Evolutionary conservation across 1,284 basidiomycete genomes (phyloP).

Genomic region (Phenoliferia sp.): DNA sequence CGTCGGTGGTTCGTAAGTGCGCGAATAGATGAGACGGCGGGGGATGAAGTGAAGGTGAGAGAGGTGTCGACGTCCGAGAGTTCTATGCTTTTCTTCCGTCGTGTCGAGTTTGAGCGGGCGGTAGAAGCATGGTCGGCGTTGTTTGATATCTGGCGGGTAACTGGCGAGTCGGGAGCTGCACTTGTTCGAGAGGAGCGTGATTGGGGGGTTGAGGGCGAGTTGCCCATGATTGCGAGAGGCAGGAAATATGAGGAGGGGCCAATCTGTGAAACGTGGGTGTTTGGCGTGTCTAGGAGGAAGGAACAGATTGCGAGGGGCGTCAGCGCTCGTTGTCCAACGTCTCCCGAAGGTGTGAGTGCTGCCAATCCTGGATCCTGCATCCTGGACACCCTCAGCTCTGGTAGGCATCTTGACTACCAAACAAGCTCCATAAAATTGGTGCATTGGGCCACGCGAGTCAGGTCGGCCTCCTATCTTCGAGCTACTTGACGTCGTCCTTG

Average conservation of each 20-base stretch:
- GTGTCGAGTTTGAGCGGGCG: not conserved
- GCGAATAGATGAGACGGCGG: not conserved
- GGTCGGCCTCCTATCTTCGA: no score
- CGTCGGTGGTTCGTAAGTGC: slow-evolving; percentile 3
- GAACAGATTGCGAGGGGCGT: not conserved
- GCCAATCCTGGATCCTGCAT: no score
- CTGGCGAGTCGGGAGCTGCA: not conserved
- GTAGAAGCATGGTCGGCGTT: not conserved
- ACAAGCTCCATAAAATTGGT: no score
- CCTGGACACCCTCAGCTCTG: no score
- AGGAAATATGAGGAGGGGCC: not conserved
- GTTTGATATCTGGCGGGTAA: not conserved
- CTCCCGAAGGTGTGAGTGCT: no score
- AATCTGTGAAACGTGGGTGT: not conserved
- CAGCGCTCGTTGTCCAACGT: not conserved
- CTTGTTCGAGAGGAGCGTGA: not conserved
- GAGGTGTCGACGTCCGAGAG: slow-evolving; percentile 22
- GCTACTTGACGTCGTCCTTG: no score
- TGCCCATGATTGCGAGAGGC: not conserved
- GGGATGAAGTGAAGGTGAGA: slow-evolving; percentile 4
- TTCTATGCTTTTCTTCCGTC: slow-evolving; percentile 19
- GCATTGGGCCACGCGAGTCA: no score
- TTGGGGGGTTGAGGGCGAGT: not conserved
- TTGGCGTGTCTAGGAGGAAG: not conserved
- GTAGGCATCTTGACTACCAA: no score